Evolutionary conservation across 257 asterid genomes (phyloP).

Genomic region (Nicotiana attenuata): DNA sequence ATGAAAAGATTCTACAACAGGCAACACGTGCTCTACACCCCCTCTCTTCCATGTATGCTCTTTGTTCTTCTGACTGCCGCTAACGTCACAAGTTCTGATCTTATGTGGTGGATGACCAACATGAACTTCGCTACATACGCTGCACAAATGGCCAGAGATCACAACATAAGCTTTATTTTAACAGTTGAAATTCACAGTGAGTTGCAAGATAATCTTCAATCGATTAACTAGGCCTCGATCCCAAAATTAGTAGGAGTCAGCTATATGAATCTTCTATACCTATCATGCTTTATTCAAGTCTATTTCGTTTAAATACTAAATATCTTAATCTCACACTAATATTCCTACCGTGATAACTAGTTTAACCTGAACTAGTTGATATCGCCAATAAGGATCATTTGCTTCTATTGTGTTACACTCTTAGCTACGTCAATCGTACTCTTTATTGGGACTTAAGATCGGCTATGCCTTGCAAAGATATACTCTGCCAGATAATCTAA

Average conservation of each 20-base stretch:
- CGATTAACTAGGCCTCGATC: neutral
- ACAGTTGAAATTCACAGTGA: neutral
- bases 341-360: neutral
- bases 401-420: neutral
- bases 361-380: neutral
- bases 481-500: neutral
- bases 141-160: constrained; percentile 20
- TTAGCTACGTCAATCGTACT: neutral
- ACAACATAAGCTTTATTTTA: neutral
- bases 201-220: neutral
- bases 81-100: constrained; percentile 54
- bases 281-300: neutral
- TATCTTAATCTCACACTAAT: neutral
- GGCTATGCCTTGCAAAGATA: neutral
- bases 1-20: constrained; percentile 57
- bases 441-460: neutral
- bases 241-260: neutral
- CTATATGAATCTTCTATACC: neutral
- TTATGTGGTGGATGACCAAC: constrained; percentile 60
- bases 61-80: constrained; percentile 43
- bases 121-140: constrained; percentile 66
- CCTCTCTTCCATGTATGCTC: constrained; percentile 66
- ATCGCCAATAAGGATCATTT: neutral
- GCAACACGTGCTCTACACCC: constrained; percentile 43
- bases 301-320: neutral